Percentiles rank a stretch among this genome's conserved stretches.
These are phyloP conservation scores for Conoideocrella luteorostrata DNA, from an alignment of 2,329 filamentous ascomycete genomes.

Conservation along the genomic window DNA sequence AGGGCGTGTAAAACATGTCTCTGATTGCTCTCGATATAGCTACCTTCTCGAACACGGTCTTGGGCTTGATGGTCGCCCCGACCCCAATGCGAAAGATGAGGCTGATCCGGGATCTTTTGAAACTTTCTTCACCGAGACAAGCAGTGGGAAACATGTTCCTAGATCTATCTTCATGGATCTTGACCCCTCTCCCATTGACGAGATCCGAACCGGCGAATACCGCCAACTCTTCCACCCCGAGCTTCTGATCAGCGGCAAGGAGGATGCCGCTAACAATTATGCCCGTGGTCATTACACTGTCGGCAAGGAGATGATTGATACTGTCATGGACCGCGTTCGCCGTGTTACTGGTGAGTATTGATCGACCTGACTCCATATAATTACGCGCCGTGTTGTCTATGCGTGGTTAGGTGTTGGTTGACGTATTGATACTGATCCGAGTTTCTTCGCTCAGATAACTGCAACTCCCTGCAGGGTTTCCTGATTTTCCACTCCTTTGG, in stretches of 20 bases:
- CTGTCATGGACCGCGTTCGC: slow-evolving; percentile 62
- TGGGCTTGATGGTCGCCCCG: slow-evolving; percentile 55
- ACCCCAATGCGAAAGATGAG: slow-evolving; percentile 53
- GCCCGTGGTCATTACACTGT: slow-evolving; percentile 71
- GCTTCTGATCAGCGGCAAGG: slow-evolving; percentile 66
- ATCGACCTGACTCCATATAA: background rate
- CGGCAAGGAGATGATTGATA: slow-evolving; percentile 70
- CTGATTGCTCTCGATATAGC: slow-evolving; percentile 33
- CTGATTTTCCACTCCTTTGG: slow-evolving; percentile 71
- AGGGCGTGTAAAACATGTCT: slow-evolving; percentile 3
- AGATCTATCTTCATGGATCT: slow-evolving; percentile 67
- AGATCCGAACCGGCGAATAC: slow-evolving; percentile 64
- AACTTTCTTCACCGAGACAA: slow-evolving; percentile 70
- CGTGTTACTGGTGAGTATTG: slow-evolving; percentile 55
- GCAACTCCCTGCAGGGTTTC: slow-evolving; percentile 66
- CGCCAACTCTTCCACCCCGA: slow-evolving; percentile 67
- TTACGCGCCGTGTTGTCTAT: background rate
- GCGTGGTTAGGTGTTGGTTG: background rate
- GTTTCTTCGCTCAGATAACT: slow-evolving; percentile 51
- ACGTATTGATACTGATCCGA: slow-evolving; percentile 13
- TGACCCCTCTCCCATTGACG: slow-evolving; percentile 66
- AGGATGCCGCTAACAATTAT: slow-evolving; percentile 73
- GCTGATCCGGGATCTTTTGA: slow-evolving; percentile 60
- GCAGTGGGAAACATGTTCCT: slow-evolving; percentile 64
- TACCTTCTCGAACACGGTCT: slow-evolving; percentile 70